Percentiles rank a stretch among this genome's conserved stretches.
phyloP scores from a whole-genome alignment of 2,329 filamentous ascomycete genomes.

The Trichoderma aggressivum region DNA sequence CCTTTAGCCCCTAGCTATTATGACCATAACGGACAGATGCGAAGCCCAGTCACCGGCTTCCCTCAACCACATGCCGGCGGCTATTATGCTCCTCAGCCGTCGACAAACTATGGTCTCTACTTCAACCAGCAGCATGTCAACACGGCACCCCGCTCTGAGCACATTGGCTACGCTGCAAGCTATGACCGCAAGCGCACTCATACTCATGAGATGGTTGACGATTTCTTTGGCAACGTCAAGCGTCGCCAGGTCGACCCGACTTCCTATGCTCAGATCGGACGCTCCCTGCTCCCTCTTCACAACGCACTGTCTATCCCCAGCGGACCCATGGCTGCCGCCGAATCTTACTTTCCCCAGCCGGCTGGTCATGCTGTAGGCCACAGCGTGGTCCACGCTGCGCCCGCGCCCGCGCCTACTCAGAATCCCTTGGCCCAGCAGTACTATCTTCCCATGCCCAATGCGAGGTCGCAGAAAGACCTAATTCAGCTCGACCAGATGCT shows the following conservation, averaged over 20 bases:
- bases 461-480: slow-evolving; percentile 90
- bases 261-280: slow-evolving; percentile 88
- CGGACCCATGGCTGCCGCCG: slow-evolving; percentile 41
- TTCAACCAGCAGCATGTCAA: slow-evolving; percentile 65
- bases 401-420: slow-evolving; percentile 58
- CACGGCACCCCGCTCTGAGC: slow-evolving; percentile 52
- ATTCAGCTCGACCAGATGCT: slow-evolving; percentile 92
- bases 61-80: slow-evolving; percentile 51
- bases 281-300: slow-evolving; percentile 79
- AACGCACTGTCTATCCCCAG: slow-evolving; percentile 63
- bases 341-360: slow-evolving; percentile 48
- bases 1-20: slow-evolving; percentile 56
- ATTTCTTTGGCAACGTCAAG: slow-evolving; percentile 92
- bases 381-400: slow-evolving; percentile 24
- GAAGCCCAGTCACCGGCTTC: slow-evolving; percentile 53
- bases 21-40: slow-evolving; percentile 63
- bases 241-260: slow-evolving; percentile 83
- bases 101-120: slow-evolving; percentile 69
- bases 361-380: slow-evolving; percentile 47
- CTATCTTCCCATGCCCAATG: slow-evolving; percentile 79
- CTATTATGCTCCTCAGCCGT: slow-evolving; percentile 58
- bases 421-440: slow-evolving; percentile 65
- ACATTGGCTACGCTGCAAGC: slow-evolving; percentile 58
- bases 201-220: slow-evolving; percentile 81
- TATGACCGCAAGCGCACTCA: slow-evolving; percentile 80